Evolutionary conservation across 2,329 filamentous ascomycete species (phyloP).

Genomic region (Colletotrichum graminicola): DNA sequence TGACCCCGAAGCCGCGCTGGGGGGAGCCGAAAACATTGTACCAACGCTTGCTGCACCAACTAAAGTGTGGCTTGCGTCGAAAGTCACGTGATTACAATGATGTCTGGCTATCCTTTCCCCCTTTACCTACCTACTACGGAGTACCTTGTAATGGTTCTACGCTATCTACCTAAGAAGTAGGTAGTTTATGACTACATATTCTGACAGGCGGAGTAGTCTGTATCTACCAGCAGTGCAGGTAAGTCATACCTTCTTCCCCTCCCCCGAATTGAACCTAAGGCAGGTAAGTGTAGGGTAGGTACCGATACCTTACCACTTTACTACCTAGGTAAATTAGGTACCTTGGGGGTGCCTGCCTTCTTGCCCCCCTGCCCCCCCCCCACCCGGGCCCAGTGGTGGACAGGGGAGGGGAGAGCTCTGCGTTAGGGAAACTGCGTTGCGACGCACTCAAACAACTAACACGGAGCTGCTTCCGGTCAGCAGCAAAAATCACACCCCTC

Average conservation of each 20-base stretch:
- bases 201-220: too few relatives aligned
- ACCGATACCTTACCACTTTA: too few relatives aligned
- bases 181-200: too few relatives aligned
- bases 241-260: background rate
- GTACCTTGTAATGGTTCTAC: too few relatives aligned
- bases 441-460: conserved; percentile 15
- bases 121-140: too few relatives aligned
- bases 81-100: too few relatives aligned
- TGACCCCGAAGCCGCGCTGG: conserved; percentile 13
- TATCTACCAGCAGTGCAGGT: too few relatives aligned
- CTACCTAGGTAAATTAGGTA: background rate
- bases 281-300: too few relatives aligned
- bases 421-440: background rate
- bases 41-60: background rate
- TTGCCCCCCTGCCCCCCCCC: background rate
- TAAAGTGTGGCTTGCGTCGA: too few relatives aligned
- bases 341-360: background rate
- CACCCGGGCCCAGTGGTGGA: background rate
- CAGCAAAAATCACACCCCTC: background rate
- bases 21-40: conserved; percentile 9
- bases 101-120: too few relatives aligned
- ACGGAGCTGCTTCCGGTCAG: conserved; percentile 26
- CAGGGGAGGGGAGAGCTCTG: background rate
- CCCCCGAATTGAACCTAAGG: background rate
- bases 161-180: too few relatives aligned